These are phyloP conservation scores for Alternaria incomplexa DNA, from an alignment of 2,329 filamentous ascomycete species.

Conservation along the genomic window DNA sequence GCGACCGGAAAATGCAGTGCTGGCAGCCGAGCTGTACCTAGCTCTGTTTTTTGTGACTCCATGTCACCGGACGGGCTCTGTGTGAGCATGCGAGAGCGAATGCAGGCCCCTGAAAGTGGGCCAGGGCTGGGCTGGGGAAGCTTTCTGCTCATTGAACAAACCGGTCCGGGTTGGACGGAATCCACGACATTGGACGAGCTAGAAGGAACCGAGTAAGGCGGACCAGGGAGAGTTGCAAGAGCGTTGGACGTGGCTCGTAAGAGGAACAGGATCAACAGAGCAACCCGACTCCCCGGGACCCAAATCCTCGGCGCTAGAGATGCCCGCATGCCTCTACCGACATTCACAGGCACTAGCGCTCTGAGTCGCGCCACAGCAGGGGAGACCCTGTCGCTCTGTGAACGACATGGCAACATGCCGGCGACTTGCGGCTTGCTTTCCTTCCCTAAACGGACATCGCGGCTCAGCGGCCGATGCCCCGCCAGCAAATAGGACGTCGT, in stretches of 20 bases:
- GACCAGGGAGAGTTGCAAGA: constrained; percentile 39
- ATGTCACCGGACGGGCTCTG: constrained; percentile 32
- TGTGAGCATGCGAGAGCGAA: constrained; percentile 15
- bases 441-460: constrained; percentile 30
- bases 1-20: constrained; percentile 36
- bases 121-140: constrained; percentile 41
- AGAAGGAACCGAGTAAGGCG: constrained; percentile 41
- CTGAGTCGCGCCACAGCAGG: constrained; percentile 9
- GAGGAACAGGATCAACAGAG: constrained; percentile 42
- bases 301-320: constrained; percentile 11
- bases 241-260: constrained; percentile 44
- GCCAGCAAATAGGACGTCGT: constrained; percentile 35
- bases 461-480: constrained; percentile 36
- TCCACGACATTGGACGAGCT: constrained; percentile 44
- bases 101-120: constrained; percentile 43
- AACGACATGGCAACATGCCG: constrained; percentile 42
- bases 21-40: constrained; percentile 32
- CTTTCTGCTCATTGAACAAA: constrained; percentile 31
- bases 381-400: constrained; percentile 25
- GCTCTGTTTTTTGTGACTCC: constrained; percentile 35
- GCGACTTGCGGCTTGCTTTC: constrained; percentile 27
- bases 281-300: constrained; percentile 28
- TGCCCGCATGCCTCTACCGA: constrained; percentile 9
- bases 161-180: constrained; percentile 42
- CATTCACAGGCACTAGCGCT: constrained; percentile 2